Conservation (phyloP, 108 stramenopile genomes). For the Pseudonitzschia multistriata region DNA sequence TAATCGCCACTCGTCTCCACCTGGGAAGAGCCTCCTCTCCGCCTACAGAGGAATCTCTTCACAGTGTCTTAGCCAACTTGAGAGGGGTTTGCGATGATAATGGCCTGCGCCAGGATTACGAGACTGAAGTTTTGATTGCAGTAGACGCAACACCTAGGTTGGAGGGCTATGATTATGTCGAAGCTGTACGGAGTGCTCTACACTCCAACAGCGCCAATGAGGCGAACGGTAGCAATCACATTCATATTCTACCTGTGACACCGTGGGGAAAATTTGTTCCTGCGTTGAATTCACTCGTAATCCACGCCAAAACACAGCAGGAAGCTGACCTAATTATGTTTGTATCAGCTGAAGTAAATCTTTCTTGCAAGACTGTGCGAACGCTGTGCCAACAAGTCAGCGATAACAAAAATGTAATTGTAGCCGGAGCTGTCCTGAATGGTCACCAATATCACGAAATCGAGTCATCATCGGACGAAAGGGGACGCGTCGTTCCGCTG, state of each 20-base stretch:
- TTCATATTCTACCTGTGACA: conserved; percentile 74
- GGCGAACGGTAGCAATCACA: not conserved
- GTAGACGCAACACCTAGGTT: conserved; percentile 67
- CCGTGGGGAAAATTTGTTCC: conserved; percentile 94
- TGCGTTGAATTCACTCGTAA: conserved; percentile 84
- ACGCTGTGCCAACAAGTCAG: conserved; percentile 46
- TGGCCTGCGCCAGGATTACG: conserved; percentile 4
- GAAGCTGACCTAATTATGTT: conserved; percentile 51
- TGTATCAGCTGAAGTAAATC: conserved; percentile 76
- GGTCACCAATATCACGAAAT: conserved; percentile 70
- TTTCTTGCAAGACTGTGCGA: conserved; percentile 38
- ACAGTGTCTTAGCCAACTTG: conserved; percentile 14
- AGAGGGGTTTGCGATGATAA: conserved; percentile 9
- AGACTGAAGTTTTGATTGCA: conserved; percentile 48
- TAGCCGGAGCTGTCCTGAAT: conserved; percentile 84
- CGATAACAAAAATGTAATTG: conserved; percentile 63
- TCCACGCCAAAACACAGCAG: conserved; percentile 32
- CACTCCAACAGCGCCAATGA: not conserved
- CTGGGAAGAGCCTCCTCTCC: conserved; percentile 55
- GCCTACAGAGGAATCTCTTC: conserved; percentile 14
- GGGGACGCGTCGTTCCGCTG: conserved; percentile 33
- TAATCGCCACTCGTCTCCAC: conserved; percentile 79
- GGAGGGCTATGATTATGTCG: conserved; percentile 53
- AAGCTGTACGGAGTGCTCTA: conserved; percentile 39
- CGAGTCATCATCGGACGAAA: not conserved